These are phyloP conservation scores for Scalesia atractyloides DNA, from an alignment of 129 eudicot genomes.

Conservation along the genomic window DNA sequence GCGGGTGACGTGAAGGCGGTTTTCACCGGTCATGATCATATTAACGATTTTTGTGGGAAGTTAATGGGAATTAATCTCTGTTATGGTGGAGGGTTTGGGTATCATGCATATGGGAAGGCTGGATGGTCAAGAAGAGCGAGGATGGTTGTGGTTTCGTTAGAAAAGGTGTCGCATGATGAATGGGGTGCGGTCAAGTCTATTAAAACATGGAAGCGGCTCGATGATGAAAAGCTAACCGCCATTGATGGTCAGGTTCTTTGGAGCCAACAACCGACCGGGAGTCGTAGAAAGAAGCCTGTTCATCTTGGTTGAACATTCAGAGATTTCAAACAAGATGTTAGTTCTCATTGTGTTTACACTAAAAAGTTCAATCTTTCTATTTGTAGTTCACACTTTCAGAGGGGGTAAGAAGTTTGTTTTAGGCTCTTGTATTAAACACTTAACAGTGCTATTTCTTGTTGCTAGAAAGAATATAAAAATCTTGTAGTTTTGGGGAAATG, in stretches of 20 bases:
- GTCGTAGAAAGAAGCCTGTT: slow-evolving; percentile 6
- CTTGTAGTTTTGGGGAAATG: neutral
- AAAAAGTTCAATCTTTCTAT: neutral
- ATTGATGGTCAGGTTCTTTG: slow-evolving; percentile 74
- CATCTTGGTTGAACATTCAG: neutral
- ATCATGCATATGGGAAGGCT: slow-evolving; percentile 89
- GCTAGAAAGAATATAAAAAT: slow-evolving; percentile 9
- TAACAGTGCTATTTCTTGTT: neutral
- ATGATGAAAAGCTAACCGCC: slow-evolving; percentile 59
- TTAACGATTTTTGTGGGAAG: slow-evolving; percentile 85
- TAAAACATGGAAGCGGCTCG: slow-evolving; percentile 78
- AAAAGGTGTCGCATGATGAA: slow-evolving; percentile 44
- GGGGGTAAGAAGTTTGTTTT: neutral
- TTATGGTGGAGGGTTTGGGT: slow-evolving; percentile 87
- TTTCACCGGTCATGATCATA: slow-evolving; percentile 83
- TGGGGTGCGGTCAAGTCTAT: slow-evolving; percentile 80
- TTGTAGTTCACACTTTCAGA: neutral
- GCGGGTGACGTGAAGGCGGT: slow-evolving; percentile 89
- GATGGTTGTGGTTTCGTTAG: slow-evolving; percentile 63
- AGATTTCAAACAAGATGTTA: neutral
- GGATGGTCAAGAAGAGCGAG: slow-evolving; percentile 93
- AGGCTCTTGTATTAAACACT: neutral
- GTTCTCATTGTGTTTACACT: neutral
- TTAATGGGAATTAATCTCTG: slow-evolving; percentile 67
- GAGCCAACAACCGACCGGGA: slow-evolving; percentile 51